phyloP scores from a whole-genome alignment of 1,284 basidiomycete species.

The Ganoderma sp. region DNA sequence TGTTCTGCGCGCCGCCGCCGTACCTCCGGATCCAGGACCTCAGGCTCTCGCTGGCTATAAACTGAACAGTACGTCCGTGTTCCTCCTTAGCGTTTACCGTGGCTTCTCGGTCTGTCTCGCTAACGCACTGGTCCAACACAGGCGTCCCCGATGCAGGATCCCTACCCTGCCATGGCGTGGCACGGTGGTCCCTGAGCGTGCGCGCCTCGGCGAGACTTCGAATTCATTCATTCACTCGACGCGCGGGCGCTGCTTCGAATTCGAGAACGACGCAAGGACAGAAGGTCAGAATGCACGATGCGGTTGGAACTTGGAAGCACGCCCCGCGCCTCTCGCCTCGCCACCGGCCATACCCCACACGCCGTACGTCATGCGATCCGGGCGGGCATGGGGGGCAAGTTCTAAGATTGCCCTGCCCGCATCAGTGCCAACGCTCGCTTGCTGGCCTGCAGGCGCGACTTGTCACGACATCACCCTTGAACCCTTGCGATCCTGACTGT shows the following conservation, averaged over 20 bases:
- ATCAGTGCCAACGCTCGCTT: not conserved
- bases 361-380: not conserved
- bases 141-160: too few relatives aligned
- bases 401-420: not conserved
- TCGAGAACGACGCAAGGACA: not conserved
- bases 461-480: too few relatives aligned
- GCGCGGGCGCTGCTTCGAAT: conserved; percentile 2
- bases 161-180: not conserved
- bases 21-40: not conserved
- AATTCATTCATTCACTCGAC: not conserved
- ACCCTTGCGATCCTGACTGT: not conserved
- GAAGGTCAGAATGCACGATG: too few relatives aligned
- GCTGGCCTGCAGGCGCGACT: not conserved
- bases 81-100: not conserved
- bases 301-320: too few relatives aligned
- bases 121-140: not conserved
- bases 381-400: not conserved
- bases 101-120: not conserved
- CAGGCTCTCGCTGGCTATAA: too few relatives aligned
- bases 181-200: not conserved
- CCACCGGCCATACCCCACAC: not conserved
- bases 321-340: not conserved
- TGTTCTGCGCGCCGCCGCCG: not conserved
- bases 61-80: not conserved
- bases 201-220: not conserved